Base-by-base conservation (phyloP, 2,329 filamentous ascomycete genomes). In the Beauveria brongniartii region DNA sequence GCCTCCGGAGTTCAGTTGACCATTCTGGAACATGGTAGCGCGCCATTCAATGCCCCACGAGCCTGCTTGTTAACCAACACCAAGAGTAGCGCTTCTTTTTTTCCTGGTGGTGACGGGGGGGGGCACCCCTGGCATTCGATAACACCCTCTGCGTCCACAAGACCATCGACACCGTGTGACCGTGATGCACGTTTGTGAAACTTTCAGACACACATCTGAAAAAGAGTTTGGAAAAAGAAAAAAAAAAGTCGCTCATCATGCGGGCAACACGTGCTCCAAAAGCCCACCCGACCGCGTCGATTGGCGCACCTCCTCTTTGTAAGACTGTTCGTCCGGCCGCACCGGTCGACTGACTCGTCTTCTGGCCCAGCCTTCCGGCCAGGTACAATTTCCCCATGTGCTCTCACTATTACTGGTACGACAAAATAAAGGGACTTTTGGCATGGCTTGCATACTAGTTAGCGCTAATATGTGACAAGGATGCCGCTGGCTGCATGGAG, bases 291-390 rank as follows among this genome's bases (percentile, higher is more conserved):
- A 55, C 54, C 18, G 14, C 34, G 40, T 24, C 14, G 24, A 3
- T 48, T 59, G 56, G 56, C 56, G 56, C 47, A 52, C 56, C 47
- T 34, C 46, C 55, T 43, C n/a, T 16, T 59, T 48, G 56, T 44
- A 52, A 59, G 20, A 30, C 26, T 16, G 24, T 59, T 54, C 48
- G 56, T 43, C 56, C 34, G 48, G 37, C 24, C 18, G 43, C 43
- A 56, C 55, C 4, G n/a, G 16, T 5, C 44, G 7, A 26, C 56
- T 59, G 48, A 53, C 46, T 58, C 46, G 55, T 52, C 47, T 30
- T 51, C 24, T 10, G 9, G 40, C 26, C 53, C 20, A 26, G 41
- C 28, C 43, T 30, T 41, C 40, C 6, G 24, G 40, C 56, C 55
- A 58, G 34, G 55, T 34, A 51, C 55, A 16, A 46, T 48, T 6